Evolutionary conservation across 805 yeast genomes (phyloP).

Genomic region (Metschnikowia corniflorae): DNA sequence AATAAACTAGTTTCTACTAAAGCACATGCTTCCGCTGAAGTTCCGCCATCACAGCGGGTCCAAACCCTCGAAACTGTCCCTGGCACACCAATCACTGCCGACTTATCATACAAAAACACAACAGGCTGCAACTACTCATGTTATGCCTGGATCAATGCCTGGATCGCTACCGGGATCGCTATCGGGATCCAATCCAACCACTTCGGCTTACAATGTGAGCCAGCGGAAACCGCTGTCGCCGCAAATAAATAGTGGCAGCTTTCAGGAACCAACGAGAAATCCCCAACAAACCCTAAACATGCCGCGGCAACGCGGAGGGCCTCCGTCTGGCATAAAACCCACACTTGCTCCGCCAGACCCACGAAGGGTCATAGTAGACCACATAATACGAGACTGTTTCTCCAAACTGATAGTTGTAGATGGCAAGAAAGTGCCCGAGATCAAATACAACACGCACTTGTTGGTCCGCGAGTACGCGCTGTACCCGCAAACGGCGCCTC

Average conservation of each 20-base stretch:
- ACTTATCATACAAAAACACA: not conserved
- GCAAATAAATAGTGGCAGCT: not conserved
- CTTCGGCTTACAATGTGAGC: not conserved
- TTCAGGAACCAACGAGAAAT: not conserved
- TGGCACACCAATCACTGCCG: not conserved
- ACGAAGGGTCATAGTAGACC: constrained; percentile 26
- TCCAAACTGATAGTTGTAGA: constrained; percentile 22
- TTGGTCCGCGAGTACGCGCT: constrained; percentile 70
- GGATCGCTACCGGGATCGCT: constrained; percentile 4
- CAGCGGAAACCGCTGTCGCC: constrained; percentile 2
- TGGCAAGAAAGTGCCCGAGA: constrained; percentile 18
- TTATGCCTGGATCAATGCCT: constrained; percentile 5
- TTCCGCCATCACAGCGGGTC: constrained; percentile 8
- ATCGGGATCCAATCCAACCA: constrained; percentile 1
- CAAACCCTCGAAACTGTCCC: not conserved
- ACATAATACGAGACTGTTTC: constrained; percentile 37
- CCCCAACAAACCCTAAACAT: constrained; percentile 1
- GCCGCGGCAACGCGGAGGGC: constrained; percentile 8
- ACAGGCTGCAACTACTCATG: not conserved
- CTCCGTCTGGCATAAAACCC: constrained; percentile 1
- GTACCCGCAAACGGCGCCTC: constrained; percentile 68
- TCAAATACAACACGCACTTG: constrained; percentile 70
- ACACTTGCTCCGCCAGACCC: constrained; percentile 13
- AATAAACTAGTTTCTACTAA: not conserved
- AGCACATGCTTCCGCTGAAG: constrained; percentile 14